Percentiles rank a stretch among this genome's conserved stretches.
Evolutionary conservation across 305 asterid species (phyloP).

Genomic region (Ilex paraguariensis): DNA sequence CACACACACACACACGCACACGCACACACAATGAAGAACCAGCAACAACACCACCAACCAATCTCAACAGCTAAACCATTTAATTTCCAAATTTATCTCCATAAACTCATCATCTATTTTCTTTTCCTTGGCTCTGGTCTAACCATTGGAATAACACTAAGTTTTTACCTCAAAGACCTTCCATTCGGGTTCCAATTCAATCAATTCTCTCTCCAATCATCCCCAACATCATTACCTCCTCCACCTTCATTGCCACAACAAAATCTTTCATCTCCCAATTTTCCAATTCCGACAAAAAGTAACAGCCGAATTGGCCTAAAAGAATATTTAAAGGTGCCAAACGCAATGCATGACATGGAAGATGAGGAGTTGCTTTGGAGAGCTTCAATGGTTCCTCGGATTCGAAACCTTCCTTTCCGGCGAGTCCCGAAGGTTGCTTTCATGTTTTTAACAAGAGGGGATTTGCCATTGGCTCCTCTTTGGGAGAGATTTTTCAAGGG

Average conservation of each 20-base stretch:
- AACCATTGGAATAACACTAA: constrained; percentile 49
- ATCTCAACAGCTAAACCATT: background rate
- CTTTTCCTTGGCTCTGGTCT: constrained; percentile 66
- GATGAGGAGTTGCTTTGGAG: constrained; percentile 66
- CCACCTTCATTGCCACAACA: constrained; percentile 7
- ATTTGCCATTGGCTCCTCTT: constrained; percentile 68
- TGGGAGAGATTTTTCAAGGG: constrained; percentile 79
- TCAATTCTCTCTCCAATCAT: constrained; percentile 18
- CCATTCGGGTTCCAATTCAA: constrained; percentile 32
- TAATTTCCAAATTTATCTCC: constrained; percentile 1
- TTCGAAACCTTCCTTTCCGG: constrained; percentile 26
- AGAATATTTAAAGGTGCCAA: constrained; percentile 29
- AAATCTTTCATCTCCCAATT: background rate
- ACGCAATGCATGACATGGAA: constrained; percentile 49
- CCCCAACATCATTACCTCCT: constrained; percentile 5
- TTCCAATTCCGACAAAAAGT: background rate
- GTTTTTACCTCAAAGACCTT: constrained; percentile 38
- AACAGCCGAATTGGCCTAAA: constrained; percentile 9
- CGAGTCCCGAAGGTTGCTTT: constrained; percentile 64
- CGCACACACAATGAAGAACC: background rate
- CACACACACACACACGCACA: background rate
- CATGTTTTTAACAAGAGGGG: constrained; percentile 67
- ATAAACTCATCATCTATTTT: constrained; percentile 40
- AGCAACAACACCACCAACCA: background rate
- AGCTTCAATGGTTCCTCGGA: constrained; percentile 62